Evolutionary conservation across 1,139 yeast genomes (phyloP).

Genomic region (Diutina mesorugosa): DNA sequence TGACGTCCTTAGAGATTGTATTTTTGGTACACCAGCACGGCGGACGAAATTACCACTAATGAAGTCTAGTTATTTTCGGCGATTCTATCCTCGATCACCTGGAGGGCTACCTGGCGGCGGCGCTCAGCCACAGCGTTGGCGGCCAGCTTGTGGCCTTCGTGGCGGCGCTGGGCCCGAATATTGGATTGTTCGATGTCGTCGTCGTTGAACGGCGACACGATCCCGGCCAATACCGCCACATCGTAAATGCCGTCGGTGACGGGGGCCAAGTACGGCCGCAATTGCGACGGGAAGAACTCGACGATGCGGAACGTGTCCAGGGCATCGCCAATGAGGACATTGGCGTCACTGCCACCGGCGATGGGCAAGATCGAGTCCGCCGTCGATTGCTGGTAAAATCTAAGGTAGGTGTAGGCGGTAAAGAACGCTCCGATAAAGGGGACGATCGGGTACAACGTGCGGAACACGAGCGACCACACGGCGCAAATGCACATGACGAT

Average conservation of each 20-base stretch:
- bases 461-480: constrained; percentile 27
- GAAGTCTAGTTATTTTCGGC: constrained; percentile 5
- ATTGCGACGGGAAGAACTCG: constrained; percentile 61
- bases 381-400: constrained; percentile 51
- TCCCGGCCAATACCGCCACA: constrained; percentile 36
- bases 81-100: constrained; percentile 69
- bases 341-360: constrained; percentile 12
- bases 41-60: too few relatives aligned
- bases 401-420: constrained; percentile 58
- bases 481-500: constrained; percentile 34
- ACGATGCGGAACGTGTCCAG: constrained; percentile 79
- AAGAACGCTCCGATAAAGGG: constrained; percentile 65
- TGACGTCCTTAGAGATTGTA: too few relatives aligned
- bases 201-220: constrained; percentile 57
- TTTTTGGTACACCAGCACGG: too few relatives aligned
- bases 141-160: constrained; percentile 25
- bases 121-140: constrained; percentile 67
- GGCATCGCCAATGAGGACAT: constrained; percentile 62
- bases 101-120: constrained; percentile 74
- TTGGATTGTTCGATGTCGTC: constrained; percentile 66
- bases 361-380: constrained; percentile 28
- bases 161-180: constrained; percentile 50
- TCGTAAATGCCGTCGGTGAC: constrained; percentile 44
- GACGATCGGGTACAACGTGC: constrained; percentile 39
- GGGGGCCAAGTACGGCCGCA: constrained; percentile 40